These are phyloP conservation scores for Polyporus arcularius DNA, from an alignment of 768 basidiomycete genomes.

Conservation along the genomic window DNA sequence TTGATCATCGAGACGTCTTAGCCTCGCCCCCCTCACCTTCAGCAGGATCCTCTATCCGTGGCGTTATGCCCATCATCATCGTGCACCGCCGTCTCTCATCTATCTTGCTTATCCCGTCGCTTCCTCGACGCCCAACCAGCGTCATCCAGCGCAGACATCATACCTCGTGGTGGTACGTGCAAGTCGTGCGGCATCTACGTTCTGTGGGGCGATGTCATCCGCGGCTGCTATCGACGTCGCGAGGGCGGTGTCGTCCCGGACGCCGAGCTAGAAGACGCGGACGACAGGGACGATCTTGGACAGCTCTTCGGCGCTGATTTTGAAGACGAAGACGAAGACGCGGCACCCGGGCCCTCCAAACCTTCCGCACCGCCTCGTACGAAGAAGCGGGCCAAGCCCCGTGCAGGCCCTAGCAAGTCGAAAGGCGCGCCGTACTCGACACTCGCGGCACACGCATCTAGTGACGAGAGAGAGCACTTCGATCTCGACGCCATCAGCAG, in stretches of 20 bases:
- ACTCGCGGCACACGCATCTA: neutral
- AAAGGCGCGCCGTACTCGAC: constrained; percentile 4
- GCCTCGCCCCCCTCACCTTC: neutral
- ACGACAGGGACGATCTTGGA: constrained; percentile 25
- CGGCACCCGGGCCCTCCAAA: neutral
- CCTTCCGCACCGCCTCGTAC: neutral
- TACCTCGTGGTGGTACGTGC: constrained; percentile 69
- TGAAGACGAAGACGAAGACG: neutral
- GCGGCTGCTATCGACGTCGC: constrained; percentile 58
- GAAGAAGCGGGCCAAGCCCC: neutral
- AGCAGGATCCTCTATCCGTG: constrained; percentile 50
- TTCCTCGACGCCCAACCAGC: constrained; percentile 38
- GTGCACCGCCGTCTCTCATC: constrained; percentile 58
- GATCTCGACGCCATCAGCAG: constrained; percentile 14
- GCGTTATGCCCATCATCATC: constrained; percentile 53
- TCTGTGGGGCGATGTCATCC: constrained; percentile 71
- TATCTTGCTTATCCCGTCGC: constrained; percentile 53
- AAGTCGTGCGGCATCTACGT: constrained; percentile 51
- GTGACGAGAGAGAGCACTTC: constrained; percentile 10
- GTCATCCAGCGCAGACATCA: constrained; percentile 31
- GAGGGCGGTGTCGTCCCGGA: constrained; percentile 34
- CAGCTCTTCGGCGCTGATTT: neutral
- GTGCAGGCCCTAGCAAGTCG: neutral
- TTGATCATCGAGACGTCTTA: constrained; percentile 12
- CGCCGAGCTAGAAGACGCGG: constrained; percentile 34